These are phyloP conservation scores for Suillus americanus DNA, from an alignment of 768 basidiomycete species.

Conservation along the genomic window DNA sequence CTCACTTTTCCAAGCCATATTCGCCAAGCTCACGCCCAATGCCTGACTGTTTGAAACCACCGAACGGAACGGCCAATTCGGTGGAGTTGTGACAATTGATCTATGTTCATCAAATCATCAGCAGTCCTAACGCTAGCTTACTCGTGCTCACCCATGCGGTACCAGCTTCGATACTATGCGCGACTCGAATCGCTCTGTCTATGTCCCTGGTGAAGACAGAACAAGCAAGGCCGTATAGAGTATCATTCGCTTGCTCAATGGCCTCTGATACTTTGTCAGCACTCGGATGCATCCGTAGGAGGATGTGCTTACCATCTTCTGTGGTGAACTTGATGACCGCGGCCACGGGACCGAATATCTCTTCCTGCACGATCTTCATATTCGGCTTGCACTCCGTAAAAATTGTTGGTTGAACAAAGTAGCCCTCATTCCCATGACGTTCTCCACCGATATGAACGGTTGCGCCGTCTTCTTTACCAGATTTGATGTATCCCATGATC, in stretches of 20 bases:
- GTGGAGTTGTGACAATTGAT: constrained; percentile 44
- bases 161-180: constrained; percentile 42
- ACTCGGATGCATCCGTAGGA: background rate
- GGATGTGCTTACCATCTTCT: constrained; percentile 38
- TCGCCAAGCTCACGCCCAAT: constrained; percentile 73
- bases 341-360: constrained; percentile 73
- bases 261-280: constrained; percentile 20
- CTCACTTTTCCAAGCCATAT: constrained; percentile 42
- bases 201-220: constrained; percentile 51
- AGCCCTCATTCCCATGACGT: constrained; percentile 55
- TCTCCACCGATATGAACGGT: constrained; percentile 56
- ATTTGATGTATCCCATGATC: constrained; percentile 61
- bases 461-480: constrained; percentile 60
- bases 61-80: constrained; percentile 57
- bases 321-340: constrained; percentile 67
- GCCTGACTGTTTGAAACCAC: constrained; percentile 74
- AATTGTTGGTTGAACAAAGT: constrained; percentile 62
- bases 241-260: constrained; percentile 47
- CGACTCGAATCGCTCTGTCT: constrained; percentile 40
- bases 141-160: constrained; percentile 31
- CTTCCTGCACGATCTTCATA: constrained; percentile 58
- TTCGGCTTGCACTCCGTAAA: constrained; percentile 54
- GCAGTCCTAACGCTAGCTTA: background rate
- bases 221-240: constrained; percentile 51
- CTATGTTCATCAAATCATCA: constrained; percentile 18